These are phyloP conservation scores for Sclerotiophoma versabilis DNA, from an alignment of 2,329 filamentous ascomycete species.

Conservation along the genomic window DNA sequence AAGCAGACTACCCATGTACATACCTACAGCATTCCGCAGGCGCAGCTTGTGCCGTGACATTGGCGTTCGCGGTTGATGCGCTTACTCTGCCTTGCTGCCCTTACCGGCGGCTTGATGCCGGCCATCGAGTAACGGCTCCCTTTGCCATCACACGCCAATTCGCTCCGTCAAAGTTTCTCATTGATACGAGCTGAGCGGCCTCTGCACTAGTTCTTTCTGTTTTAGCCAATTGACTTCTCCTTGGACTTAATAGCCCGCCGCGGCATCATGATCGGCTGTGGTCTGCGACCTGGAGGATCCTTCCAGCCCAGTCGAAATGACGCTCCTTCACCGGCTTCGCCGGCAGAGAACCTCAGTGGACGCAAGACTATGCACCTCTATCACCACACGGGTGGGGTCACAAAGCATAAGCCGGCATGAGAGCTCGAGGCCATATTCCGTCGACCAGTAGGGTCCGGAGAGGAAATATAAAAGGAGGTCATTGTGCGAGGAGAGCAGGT, in stretches of 20 bases:
- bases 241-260: constrained; percentile 32
- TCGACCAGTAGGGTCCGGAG: constrained; percentile 31
- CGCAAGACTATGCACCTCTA: constrained; percentile 50
- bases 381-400: constrained; percentile 50
- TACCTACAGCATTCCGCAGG: constrained; percentile 39
- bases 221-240: constrained; percentile 42
- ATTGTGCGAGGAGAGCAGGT: constrained; percentile 21
- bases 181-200: constrained; percentile 41
- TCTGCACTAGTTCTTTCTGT: constrained; percentile 33
- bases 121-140: constrained; percentile 36
- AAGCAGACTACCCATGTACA: constrained; percentile 50
- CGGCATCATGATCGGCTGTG: constrained; percentile 46
- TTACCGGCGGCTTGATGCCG: constrained; percentile 40
- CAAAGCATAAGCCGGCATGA: constrained; percentile 41
- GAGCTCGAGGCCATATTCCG: constrained; percentile 45
- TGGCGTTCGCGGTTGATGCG: constrained; percentile 48
- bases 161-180: constrained; percentile 36
- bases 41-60: constrained; percentile 45
- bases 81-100: constrained; percentile 48
- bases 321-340: constrained; percentile 44
- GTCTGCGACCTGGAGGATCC: constrained; percentile 37
- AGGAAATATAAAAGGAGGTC: constrained; percentile 50
- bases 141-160: constrained; percentile 44
- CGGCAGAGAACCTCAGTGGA: constrained; percentile 47
- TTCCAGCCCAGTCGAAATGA: constrained; percentile 46